These are phyloP conservation scores for Fusarium armeniacum DNA, from an alignment of 2,329 filamentous ascomycete species.

Conservation along the genomic window DNA sequence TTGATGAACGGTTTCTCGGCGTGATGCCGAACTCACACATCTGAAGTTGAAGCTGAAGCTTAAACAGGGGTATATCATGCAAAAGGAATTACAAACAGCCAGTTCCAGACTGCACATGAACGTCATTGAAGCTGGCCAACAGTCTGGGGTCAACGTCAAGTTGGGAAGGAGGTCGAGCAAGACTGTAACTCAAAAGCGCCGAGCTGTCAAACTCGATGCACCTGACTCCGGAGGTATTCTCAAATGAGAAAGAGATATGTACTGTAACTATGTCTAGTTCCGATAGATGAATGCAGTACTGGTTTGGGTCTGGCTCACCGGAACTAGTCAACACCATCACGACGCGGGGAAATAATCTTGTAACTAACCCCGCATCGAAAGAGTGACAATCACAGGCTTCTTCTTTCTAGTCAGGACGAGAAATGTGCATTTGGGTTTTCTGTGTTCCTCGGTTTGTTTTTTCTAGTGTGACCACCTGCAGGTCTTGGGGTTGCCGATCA, in stretches of 20 bases:
- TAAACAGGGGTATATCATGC: constrained; percentile 11
- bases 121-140: neutral
- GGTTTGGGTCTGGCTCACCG: constrained; percentile 22
- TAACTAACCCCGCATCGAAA: constrained; percentile 23
- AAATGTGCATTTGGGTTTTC: neutral
- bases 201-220: constrained; percentile 15
- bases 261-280: constrained; percentile 11
- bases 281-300: constrained; percentile 21
- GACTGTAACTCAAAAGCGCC: neutral
- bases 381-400: constrained; percentile 42
- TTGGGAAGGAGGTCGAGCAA: constrained; percentile 14
- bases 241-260: constrained; percentile 24
- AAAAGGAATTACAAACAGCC: constrained; percentile 17
- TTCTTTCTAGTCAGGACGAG: constrained; percentile 7
- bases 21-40: constrained; percentile 22
- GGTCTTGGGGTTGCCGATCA: constrained; percentile 34
- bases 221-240: constrained; percentile 29
- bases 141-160: constrained; percentile 25
- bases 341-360: constrained; percentile 8
- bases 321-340: constrained; percentile 38
- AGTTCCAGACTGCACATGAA: constrained; percentile 9
- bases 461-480: constrained; percentile 38
- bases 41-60: constrained; percentile 20
- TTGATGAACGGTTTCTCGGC: constrained; percentile 9
- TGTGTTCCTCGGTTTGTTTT: constrained; percentile 42